A percentile compares a stretch with the other conserved stretches of the same genome.
Conservation (phyloP, 2,329 filamentous ascomycete species). For the Diaporthe sp. region DNA sequence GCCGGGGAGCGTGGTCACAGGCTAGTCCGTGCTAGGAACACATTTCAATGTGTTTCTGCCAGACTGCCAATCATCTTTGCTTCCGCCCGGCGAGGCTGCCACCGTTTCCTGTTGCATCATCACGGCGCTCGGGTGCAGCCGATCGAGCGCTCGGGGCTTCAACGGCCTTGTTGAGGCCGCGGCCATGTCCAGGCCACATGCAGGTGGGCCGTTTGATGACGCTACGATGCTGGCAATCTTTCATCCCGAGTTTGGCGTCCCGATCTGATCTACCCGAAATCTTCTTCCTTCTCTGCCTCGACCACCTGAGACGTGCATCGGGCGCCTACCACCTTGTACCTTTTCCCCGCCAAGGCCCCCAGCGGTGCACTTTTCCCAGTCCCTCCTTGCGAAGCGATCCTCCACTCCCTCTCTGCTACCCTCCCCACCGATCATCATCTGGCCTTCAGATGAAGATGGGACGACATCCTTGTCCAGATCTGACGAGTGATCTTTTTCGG, state of each 20-base stretch:
- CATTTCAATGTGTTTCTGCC: background rate
- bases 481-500: constrained; percentile 6
- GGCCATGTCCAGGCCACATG: constrained; percentile 6
- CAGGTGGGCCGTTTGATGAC: constrained; percentile 22
- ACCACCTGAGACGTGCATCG: constrained; percentile 2
- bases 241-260: constrained; percentile 25
- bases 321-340: constrained; percentile 6
- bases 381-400: constrained; percentile 1
- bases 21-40: constrained; percentile 4
- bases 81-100: background rate
- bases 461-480: constrained; percentile 12
- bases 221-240: constrained; percentile 23
- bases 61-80: background rate
- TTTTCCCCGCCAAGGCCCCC: constrained; percentile 1
- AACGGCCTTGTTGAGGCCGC: constrained; percentile 1
- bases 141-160: constrained; percentile 19
- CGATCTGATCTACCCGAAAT: constrained; percentile 26
- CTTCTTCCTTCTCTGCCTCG: constrained; percentile 7
- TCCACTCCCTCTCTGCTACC: background rate
- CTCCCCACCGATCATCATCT: constrained; percentile 20
- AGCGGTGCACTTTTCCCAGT: background rate
- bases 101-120: constrained; percentile 17
- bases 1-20: constrained; percentile 15
- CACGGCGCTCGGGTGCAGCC: constrained; percentile 22
- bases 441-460: constrained; percentile 15